A percentile compares a stretch with the other conserved stretches of the same genome.
These are phyloP conservation scores for Globisporangium abappressorium DNA, from an alignment of 352 stramenopile genomes.

Conservation along the genomic window DNA sequence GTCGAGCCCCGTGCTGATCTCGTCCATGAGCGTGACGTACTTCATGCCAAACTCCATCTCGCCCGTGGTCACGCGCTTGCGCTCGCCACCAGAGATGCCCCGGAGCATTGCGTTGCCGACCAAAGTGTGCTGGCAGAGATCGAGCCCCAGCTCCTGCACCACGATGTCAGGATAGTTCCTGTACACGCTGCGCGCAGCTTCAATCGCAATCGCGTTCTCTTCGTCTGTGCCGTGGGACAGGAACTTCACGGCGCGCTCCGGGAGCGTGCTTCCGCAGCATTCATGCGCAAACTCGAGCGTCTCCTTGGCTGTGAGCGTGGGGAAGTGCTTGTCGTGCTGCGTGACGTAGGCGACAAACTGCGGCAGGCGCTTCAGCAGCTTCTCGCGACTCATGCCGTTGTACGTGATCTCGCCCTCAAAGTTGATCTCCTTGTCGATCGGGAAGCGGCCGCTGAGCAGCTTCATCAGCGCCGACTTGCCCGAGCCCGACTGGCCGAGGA, in stretches of 20 bases:
- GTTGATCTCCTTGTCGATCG: slow-evolving; percentile 34
- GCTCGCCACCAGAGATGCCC: slow-evolving; percentile 61
- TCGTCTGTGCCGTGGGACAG: slow-evolving; percentile 35
- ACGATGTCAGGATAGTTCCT: slow-evolving; percentile 59
- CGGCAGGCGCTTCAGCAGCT: slow-evolving; percentile 35
- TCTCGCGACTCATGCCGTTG: slow-evolving; percentile 35
- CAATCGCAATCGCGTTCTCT: slow-evolving; percentile 43
- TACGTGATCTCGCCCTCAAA: slow-evolving; percentile 49
- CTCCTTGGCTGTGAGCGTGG: slow-evolving; percentile 46
- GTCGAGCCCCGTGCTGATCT: slow-evolving; percentile 67
- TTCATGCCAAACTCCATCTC: slow-evolving; percentile 80
- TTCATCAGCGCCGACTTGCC: slow-evolving; percentile 63
- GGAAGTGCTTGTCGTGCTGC: slow-evolving; percentile 46
- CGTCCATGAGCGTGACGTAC: slow-evolving; percentile 77
- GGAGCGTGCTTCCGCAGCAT: slow-evolving; percentile 44
- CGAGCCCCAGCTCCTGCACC: slow-evolving; percentile 45
- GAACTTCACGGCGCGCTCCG: slow-evolving; percentile 24
- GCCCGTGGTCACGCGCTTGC: slow-evolving; percentile 61
- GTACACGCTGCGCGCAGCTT: slow-evolving; percentile 32
- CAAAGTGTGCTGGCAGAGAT: slow-evolving; percentile 54
- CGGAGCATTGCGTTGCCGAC: slow-evolving; percentile 54
- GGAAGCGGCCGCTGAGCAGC: slow-evolving; percentile 50
- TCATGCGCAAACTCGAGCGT: slow-evolving; percentile 56
- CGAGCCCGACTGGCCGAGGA: slow-evolving; percentile 47
- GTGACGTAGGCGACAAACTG: slow-evolving; percentile 53